Base-by-base conservation (phyloP, 2,329 filamentous ascomycete species). In the Claviceps pusilla region DNA sequence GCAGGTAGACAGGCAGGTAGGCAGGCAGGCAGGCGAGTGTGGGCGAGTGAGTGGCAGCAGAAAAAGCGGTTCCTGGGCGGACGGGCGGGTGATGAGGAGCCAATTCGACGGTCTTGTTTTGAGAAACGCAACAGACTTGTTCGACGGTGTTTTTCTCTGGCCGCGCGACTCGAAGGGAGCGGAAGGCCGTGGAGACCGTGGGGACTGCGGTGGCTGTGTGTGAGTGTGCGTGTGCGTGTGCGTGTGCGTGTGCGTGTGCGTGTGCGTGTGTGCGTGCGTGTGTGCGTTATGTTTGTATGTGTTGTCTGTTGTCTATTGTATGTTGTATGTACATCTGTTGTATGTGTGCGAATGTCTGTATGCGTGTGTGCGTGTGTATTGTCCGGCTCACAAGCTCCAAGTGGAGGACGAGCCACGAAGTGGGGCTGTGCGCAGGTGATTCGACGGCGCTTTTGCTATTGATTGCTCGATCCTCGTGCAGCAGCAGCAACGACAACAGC, bases 11-110 rank as follows among this genome's bases (percentile, higher is more conserved):
- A 11, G 43, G 43, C 19, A 28, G 43, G 43, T 14, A 11, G 43
- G 43, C 19, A 14, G 33, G 52, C 45, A 46, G 49, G 51, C 35
- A 53, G 54, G 48, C 55, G 56, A 54, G 54, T 55, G 57, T 57
- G 52, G 51, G 57, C 50, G 56, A 55, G 54, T 53, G 50, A 50
- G 53, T 53, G 9, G 51, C 55, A 57, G 42, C 47, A 49, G 50
- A 24, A 55, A 55, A 55, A 55, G 54, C 49, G 50, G 54, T 55
- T 50, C 54, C 42, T n/a, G 4, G 54, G 50, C 43, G 46, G 50
- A 37, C 35, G 29, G 24, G 50, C 19, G n/a, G 48, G 10, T 29
- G 53, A 42, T 28, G 48, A 51, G 49, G 49, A 42, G 39, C 39
- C 53, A 54, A 54, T 51, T 54, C 48, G 41, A 47, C n/a, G 41